phyloP scores from a whole-genome alignment of 208 protist species.

The Leishmania mexicana region DNA sequence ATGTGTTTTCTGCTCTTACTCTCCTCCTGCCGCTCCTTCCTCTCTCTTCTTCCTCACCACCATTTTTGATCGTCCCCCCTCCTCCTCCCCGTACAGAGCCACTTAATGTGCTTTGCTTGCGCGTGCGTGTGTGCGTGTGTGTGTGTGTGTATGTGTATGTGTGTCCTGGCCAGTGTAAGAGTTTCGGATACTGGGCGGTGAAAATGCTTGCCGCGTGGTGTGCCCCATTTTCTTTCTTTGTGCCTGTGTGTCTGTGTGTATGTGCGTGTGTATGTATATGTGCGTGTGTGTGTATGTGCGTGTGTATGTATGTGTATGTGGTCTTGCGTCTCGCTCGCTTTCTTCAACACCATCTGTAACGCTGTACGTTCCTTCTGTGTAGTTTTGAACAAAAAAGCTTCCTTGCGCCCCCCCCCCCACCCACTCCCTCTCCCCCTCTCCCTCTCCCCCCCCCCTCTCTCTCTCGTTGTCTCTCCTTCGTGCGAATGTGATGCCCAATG shows the following conservation, averaged over 20 bases:
- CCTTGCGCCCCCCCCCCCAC: not conserved
- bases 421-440: not conserved
- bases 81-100: not conserved
- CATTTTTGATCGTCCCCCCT: not conserved
- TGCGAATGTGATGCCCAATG: not conserved
- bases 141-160: not conserved
- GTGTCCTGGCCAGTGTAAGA: not conserved
- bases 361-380: conserved; percentile 1
- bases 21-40: not conserved
- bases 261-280: not conserved
- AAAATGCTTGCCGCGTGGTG: not conserved
- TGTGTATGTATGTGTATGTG: not conserved
- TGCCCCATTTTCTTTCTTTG: conserved; percentile 4
- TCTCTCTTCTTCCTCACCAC: not conserved
- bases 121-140: not conserved
- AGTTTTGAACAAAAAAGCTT: too few species aligned
- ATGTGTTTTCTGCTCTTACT: not conserved
- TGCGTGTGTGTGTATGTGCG: too few species aligned
- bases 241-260: not conserved
- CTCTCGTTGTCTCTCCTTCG: not conserved
- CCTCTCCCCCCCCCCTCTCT: not conserved
- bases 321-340: not conserved
- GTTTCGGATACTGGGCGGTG: not conserved
- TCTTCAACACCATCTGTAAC: not conserved
- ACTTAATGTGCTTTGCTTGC: not conserved